Percentiles rank a stretch among this genome's conserved stretches.
phyloP scores from a whole-genome alignment of 2,329 filamentous ascomycete genomes.

The Talaromyces sp. region DNA sequence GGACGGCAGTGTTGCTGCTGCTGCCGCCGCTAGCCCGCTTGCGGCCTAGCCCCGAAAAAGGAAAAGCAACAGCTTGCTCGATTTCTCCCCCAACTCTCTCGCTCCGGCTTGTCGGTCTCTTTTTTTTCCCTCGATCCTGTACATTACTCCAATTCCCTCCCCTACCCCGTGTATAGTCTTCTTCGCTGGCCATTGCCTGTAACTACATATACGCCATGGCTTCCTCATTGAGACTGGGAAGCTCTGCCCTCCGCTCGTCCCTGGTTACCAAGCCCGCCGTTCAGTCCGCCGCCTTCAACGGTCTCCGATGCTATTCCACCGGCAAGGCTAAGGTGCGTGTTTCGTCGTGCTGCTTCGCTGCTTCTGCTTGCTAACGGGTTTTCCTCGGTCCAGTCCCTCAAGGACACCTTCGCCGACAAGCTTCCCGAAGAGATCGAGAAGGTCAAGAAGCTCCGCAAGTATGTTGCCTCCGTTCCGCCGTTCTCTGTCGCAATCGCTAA shows the following conservation, averaged over 20 bases:
- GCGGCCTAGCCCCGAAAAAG: slow-evolving; percentile 4
- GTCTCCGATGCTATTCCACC: slow-evolving; percentile 84
- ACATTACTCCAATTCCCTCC: slow-evolving; percentile 1
- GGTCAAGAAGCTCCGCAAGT: slow-evolving; percentile 98
- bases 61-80: slow-evolving; percentile 1
- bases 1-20: not conserved
- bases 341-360: not conserved
- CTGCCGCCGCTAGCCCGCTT: not conserved
- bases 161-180: slow-evolving; percentile 9
- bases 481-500: slow-evolving; percentile 15
- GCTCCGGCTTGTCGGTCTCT: slow-evolving; percentile 25
- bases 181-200: slow-evolving; percentile 17
- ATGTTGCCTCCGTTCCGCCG: slow-evolving; percentile 34
- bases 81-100: slow-evolving; percentile 24
- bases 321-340: slow-evolving; percentile 71
- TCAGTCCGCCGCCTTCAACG: slow-evolving; percentile 70
- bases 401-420: slow-evolving; percentile 96
- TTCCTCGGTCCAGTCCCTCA: slow-evolving; percentile 64
- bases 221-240: slow-evolving; percentile 73
- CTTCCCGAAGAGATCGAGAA: slow-evolving; percentile 96
- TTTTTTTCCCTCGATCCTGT: slow-evolving; percentile 10
- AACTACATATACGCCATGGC: slow-evolving; percentile 60
- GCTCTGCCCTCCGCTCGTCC: slow-evolving; percentile 73
- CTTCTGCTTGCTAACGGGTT: slow-evolving; percentile 3
- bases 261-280: slow-evolving; percentile 62